phyloP scores from a whole-genome alignment of 768 basidiomycete species.

The Tephrocybe sp. region DNA sequence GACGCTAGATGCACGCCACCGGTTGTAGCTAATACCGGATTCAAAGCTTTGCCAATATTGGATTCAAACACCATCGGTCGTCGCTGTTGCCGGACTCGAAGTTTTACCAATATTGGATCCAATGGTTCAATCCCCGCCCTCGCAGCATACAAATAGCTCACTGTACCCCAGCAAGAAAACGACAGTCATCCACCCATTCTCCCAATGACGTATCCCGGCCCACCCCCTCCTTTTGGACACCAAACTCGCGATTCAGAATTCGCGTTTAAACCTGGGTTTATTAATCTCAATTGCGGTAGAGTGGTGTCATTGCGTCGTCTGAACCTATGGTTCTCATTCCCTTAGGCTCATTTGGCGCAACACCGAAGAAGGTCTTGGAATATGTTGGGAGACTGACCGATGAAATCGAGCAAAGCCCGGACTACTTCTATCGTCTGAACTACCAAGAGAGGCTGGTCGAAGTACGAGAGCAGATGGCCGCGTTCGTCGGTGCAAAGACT shows the following conservation, averaged over 20 bases:
- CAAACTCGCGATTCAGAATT: not conserved
- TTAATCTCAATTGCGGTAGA: constrained; percentile 3
- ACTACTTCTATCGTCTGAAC: constrained; percentile 39
- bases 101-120: too few species aligned
- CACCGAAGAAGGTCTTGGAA: not conserved
- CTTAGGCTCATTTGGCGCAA: constrained; percentile 2
- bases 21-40: too few species aligned
- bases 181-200: too few species aligned
- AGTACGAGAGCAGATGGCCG: constrained; percentile 42
- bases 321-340: not conserved
- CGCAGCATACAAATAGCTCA: too few species aligned
- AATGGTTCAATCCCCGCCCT: too few species aligned
- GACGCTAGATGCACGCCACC: too few species aligned
- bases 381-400: not conserved
- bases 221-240: not conserved
- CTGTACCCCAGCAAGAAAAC: too few species aligned
- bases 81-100: too few species aligned
- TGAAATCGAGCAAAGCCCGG: constrained; percentile 45
- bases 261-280: not conserved
- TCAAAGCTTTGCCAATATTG: too few species aligned
- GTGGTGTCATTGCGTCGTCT: not conserved
- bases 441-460: constrained; percentile 25
- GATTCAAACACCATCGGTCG: too few species aligned
- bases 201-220: not conserved
- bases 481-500: constrained; percentile 38